Evolutionary conservation across 495 filamentous ascomycete species (phyloP).

Genomic region (Xylaria grammica): DNA sequence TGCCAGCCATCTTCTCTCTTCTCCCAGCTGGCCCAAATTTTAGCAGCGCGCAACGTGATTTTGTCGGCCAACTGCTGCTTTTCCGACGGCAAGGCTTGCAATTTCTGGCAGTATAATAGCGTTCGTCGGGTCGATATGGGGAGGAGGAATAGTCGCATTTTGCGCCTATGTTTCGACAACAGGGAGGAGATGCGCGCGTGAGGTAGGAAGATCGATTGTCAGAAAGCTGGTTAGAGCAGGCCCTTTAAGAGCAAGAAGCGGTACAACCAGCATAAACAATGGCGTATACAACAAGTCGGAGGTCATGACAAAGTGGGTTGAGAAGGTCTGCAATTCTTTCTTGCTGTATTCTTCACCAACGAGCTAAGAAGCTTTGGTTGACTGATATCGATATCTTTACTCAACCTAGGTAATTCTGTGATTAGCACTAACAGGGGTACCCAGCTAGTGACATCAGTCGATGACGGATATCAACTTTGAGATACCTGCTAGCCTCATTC

Average conservation of each 20-base stretch:
- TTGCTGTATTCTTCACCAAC: not conserved
- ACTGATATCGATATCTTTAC: no score
- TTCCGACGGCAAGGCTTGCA: slow-evolving; percentile 52
- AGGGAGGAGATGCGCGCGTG: slow-evolving; percentile 16
- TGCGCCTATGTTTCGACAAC: slow-evolving; percentile 28
- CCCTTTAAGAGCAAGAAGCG: not conserved
- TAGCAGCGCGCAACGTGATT: slow-evolving; percentile 68
- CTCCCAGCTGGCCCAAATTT: slow-evolving; percentile 87
- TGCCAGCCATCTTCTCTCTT: slow-evolving; percentile 85
- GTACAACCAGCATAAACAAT: not conserved
- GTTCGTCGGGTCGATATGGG: slow-evolving; percentile 90
- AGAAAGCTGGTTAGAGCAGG: not conserved
- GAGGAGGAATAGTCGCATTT: slow-evolving; percentile 94
- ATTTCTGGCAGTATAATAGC: slow-evolving; percentile 89
- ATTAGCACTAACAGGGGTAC: not conserved
- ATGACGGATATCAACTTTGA: not conserved
- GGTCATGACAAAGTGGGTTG: not conserved
- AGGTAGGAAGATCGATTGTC: not conserved
- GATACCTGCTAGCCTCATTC: not conserved
- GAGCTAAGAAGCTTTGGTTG: not conserved
- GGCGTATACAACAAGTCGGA: not conserved
- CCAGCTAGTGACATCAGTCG: slow-evolving; percentile 1
- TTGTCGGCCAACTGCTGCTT: slow-evolving; percentile 66
- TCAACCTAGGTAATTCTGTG: no score
- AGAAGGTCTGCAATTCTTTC: not conserved